Evolutionary conservation across 2,329 filamentous ascomycete species (phyloP), one percentile per base, ranked within the genome.

Genomic region (Talaromyces sp.): DNA sequence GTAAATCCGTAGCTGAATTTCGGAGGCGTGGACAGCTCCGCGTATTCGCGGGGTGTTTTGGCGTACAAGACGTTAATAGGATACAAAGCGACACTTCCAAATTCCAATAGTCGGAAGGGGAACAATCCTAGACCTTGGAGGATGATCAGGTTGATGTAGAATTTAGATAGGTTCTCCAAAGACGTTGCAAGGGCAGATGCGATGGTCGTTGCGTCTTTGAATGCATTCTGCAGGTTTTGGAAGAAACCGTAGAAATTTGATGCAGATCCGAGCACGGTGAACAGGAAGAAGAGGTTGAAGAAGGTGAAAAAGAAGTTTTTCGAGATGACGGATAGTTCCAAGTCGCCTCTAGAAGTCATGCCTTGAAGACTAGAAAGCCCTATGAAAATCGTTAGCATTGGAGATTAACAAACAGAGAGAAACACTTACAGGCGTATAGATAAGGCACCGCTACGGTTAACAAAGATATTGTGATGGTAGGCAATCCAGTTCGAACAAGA

Each of bases 231-330:
- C 56, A 98, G 83, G 31, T 82, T 80, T 64, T 85, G 79, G 73
- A 85, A 83, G 61, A 90, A 85, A 39, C 83, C 82, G 78, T 88
- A 88, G 73, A 97, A 91, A 62, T 89, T 87, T 45, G 90, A 87
- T 1, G 87, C 92, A 4, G 93, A 92, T 62, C 90, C 91, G 54
- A 96, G 91, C 31, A 95, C 85, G 0, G 94, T 96, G 76, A 98
- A 97, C 52, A 98, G 87, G 60, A 98, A 86, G 79, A 99, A 99
- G 65, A 98, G 92, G 79, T 99, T 99, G 86, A 99, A 98, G 79
- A 99, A 99, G 10, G 91, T 93, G 76, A 99, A 99, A 84, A 98
- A 97, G 80, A 98, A 99, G 78, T 98, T 99, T 81, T 99, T 99
- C 62, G 92, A 97, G 69, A 99, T 94, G 52, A 96, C 85, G 0